These are phyloP conservation scores for Huiozyma naganishii DNA, from an alignment of 805 yeast genomes.

Conservation along the genomic window DNA sequence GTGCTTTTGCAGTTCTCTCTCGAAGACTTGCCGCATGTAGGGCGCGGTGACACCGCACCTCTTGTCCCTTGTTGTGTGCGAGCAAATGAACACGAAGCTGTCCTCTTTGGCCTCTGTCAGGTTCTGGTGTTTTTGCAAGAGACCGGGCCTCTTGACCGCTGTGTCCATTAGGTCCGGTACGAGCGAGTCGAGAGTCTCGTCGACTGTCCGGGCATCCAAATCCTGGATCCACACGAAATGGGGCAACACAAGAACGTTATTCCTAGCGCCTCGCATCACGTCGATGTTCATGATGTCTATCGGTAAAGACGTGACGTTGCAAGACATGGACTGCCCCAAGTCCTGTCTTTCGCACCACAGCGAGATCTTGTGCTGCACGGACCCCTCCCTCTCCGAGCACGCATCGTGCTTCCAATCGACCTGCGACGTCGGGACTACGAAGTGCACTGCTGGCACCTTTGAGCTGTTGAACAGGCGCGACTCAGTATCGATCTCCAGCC, in stretches of 20 bases:
- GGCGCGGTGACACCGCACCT: conserved; percentile 94
- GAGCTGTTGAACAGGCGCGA: conserved; percentile 60
- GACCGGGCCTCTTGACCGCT: conserved; percentile 23
- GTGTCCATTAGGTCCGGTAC: conserved; percentile 31
- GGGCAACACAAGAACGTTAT: conserved; percentile 61
- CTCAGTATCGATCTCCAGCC: conserved; percentile 24
- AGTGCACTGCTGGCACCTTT: conserved; percentile 56
- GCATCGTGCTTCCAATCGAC: conserved; percentile 81
- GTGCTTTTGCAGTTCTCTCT: conserved; percentile 54
- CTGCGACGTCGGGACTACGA: conserved; percentile 75
- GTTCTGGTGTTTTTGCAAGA: conserved; percentile 13
- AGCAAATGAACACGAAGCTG: conserved; percentile 64
- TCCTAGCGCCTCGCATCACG: conserved; percentile 34
- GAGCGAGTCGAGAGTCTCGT: conserved; percentile 33
- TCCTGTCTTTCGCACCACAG: conserved; percentile 30
- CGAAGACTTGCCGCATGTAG: conserved; percentile 70
- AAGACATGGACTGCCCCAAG: conserved; percentile 7
- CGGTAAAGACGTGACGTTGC: conserved; percentile 42
- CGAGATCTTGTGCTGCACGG: conserved; percentile 37
- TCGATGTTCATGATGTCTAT: conserved; percentile 35
- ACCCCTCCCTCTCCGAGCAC: conserved; percentile 30
- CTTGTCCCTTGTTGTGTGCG: conserved; percentile 85
- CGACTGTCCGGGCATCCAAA: conserved; percentile 35
- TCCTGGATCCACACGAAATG: conserved; percentile 59
- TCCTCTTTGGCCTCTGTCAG: conserved; percentile 32